Percentiles rank a stretch among this genome's conserved stretches.
These are phyloP conservation scores for Gonium pectorale DNA, from an alignment of 139 green algal species.

Conservation along the genomic window DNA sequence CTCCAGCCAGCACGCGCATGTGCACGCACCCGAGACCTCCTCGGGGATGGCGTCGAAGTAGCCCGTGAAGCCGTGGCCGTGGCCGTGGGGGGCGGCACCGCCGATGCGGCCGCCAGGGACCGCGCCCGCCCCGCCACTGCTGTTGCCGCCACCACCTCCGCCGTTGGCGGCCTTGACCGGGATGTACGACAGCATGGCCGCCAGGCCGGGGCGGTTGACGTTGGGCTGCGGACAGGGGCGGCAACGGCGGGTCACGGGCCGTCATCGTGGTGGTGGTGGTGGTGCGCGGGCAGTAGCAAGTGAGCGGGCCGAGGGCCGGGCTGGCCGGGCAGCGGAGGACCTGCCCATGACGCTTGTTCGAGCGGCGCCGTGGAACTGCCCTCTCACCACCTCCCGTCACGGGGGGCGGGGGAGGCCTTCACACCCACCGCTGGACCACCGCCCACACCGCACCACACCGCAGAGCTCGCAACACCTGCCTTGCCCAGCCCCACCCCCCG, in stretches of 20 bases:
- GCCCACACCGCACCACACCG: too few species aligned
- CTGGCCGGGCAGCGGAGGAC: too few species aligned
- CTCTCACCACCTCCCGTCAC: too few species aligned
- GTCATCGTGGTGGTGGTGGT: not conserved
- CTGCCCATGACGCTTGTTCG: not conserved
- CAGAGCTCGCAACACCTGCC: not conserved
- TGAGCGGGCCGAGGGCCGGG: too few species aligned
- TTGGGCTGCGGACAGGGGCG: not conserved
- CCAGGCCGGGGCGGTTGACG: not conserved
- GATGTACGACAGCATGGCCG: constrained; percentile 26
- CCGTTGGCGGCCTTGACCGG: not conserved
- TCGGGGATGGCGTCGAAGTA: constrained; percentile 20
- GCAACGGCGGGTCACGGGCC: not conserved
- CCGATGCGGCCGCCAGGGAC: not conserved
- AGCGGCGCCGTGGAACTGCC: not conserved
- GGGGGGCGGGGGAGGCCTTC: too few species aligned
- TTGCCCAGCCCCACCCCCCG: not conserved
- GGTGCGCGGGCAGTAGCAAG: too few species aligned
- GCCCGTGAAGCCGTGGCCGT: not conserved
- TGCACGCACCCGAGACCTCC: constrained; percentile 29
- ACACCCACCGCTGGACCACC: too few species aligned
- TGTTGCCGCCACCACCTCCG: not conserved
- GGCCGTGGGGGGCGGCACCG: not conserved
- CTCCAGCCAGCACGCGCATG: too few species aligned
- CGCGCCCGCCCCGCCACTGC: not conserved